A percentile compares a stretch with the other conserved stretches of the same genome.
phyloP scores from a whole-genome alignment of 73 alveolate genomes.

The Urostyla sp. region DNA sequence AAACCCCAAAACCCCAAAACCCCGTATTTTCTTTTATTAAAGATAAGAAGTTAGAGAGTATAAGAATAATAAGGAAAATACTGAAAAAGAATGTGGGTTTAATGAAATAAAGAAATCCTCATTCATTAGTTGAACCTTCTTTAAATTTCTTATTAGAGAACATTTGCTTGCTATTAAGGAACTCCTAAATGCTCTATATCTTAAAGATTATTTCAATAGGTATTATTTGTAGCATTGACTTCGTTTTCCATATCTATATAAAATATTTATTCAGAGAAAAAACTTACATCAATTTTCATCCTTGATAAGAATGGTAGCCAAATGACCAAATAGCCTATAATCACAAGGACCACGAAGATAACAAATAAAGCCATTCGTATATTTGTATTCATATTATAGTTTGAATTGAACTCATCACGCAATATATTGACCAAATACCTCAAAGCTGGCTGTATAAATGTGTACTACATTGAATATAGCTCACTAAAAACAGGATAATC shows the following conservation, averaged over 20 bases:
- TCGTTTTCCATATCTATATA: slow-evolving; percentile 52
- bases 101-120: too few relatives aligned
- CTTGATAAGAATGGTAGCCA: slow-evolving; percentile 49
- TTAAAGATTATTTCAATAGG: slow-evolving; percentile 56
- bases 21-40: too few relatives aligned
- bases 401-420: not conserved
- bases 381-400: slow-evolving; percentile 1
- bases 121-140: too few relatives aligned
- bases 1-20: too few relatives aligned
- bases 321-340: slow-evolving; percentile 4
- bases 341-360: not conserved
- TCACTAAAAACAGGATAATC: slow-evolving; percentile 12
- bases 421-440: slow-evolving; percentile 4
- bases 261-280: not conserved
- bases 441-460: slow-evolving; percentile 1
- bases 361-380: slow-evolving; percentile 42
- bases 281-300: slow-evolving; percentile 42
- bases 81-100: too few relatives aligned
- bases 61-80: too few relatives aligned
- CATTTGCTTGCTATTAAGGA: slow-evolving; percentile 39
- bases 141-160: slow-evolving; percentile 24
- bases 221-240: slow-evolving; percentile 54
- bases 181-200: slow-evolving; percentile 51
- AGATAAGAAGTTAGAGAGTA: too few relatives aligned
- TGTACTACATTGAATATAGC: slow-evolving; percentile 28